phyloP scores from a whole-genome alignment of 345 rosid species.

The Toxicodendron radicans region DNA sequence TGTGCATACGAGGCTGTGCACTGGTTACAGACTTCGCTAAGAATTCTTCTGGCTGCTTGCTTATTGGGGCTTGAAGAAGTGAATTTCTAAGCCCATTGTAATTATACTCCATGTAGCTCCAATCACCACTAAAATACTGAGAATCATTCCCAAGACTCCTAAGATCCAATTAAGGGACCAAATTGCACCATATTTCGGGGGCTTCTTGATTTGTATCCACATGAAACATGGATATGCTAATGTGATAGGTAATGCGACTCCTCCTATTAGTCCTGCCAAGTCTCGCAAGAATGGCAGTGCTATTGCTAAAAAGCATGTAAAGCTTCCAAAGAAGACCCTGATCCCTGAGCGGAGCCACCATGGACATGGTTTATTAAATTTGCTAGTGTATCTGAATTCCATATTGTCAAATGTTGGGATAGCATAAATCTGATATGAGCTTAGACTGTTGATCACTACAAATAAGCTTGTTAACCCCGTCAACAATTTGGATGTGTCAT shows the following conservation, averaged over 20 bases:
- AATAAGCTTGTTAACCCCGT: constrained; percentile 46
- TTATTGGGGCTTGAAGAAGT: constrained; percentile 53
- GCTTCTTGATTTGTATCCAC: constrained; percentile 58
- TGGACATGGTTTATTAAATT: constrained; percentile 47
- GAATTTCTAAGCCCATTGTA: constrained; percentile 43
- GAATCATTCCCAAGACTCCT: constrained; percentile 42
- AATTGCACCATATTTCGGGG: constrained; percentile 19
- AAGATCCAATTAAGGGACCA: constrained; percentile 46
- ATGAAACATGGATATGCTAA: constrained; percentile 57
- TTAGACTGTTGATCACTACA: constrained; percentile 51
- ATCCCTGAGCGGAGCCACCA: constrained; percentile 45
- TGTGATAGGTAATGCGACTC: constrained; percentile 51
- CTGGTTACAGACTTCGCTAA: no score
- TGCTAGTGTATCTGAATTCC: constrained; percentile 49
- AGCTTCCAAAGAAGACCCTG: constrained; percentile 46
- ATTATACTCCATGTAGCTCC: constrained; percentile 52
- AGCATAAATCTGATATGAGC: constrained; percentile 61
- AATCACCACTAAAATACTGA: constrained; percentile 35
- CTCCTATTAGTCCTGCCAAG: constrained; percentile 60
- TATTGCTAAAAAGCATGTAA: constrained; percentile 46
- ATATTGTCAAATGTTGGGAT: constrained; percentile 65
- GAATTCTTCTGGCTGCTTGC: background rate
- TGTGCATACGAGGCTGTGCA: no score
- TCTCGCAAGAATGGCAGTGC: constrained; percentile 58
- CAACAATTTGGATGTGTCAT: constrained; percentile 32